Evolutionary conservation across 1,139 yeast species (phyloP), one percentile per base, ranked within the genome.

Genomic region (Taphrina pruni): DNA sequence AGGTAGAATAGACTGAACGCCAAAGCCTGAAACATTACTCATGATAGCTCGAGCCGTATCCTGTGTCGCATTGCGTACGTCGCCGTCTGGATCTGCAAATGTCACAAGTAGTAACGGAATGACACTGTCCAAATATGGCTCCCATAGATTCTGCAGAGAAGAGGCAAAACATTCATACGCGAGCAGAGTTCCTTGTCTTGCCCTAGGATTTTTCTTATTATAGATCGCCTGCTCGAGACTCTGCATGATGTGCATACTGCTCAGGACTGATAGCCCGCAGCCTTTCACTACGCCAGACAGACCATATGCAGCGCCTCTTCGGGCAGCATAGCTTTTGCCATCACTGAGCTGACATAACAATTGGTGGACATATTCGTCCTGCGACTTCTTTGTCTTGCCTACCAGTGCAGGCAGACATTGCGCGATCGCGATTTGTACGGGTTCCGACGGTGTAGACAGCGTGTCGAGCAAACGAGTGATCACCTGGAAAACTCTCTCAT

Each of bases 241-340:
- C 72, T 97, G 84, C 71, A 92, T 87, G 56, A 94, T 83, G 75
- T 90, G 96, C 75, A 84, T 87, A 64, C 88, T 88, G 4, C 91
- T 84, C 68, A 94, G 80, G 0, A 96, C 84, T 70, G 86, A 84
- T 69, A 95, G 87, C 72, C 98, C 99, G 39, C 86, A 84, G 71
- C 99, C 99, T 76, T 90, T 89, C 12, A 90, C 95, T 60, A 94
- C 80, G 72, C 99, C 99, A 9, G 98, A 90, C 74, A 94, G 84
- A 78, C 98, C 99, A 79, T 90, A 92, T 0, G 99, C 98, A 0
- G 97, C 95, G 76, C 99, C 99, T 74, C 94, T 85, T 77, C 97
- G 86, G 17, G 84, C 81, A 0, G 88, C 86, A 60, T 83, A 78
- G 1, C 82, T 79, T 26, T 82, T 80, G 8, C 84, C 83, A 5